Conservation (phyloP, 208 protist species). For the Crithidia expoeki region DNA sequence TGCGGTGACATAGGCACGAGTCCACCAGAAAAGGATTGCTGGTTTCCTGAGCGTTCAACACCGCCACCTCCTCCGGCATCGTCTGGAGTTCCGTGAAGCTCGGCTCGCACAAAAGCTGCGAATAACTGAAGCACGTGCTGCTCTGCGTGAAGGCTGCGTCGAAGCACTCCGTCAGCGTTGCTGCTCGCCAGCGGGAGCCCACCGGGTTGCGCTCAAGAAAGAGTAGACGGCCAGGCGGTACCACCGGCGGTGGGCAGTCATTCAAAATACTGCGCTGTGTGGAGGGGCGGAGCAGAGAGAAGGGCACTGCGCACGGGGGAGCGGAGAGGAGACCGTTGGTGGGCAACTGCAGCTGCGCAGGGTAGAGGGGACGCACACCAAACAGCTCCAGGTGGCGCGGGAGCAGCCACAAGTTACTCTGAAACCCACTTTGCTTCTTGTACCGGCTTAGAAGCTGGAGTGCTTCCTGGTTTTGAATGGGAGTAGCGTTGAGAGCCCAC, state of each 20-base stretch:
- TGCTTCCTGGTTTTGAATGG: slow-evolving; percentile 33
- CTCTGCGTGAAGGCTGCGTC: slow-evolving; percentile 37
- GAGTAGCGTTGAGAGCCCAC: slow-evolving; percentile 46
- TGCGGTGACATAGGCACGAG: slow-evolving; percentile 46
- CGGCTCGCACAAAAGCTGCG: slow-evolving; percentile 30
- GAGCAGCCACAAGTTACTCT: slow-evolving; percentile 53
- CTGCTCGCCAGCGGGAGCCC: slow-evolving; percentile 28
- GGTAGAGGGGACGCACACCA: slow-evolving; percentile 20
- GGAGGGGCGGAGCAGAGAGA: slow-evolving; percentile 16
- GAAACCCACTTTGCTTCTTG: slow-evolving; percentile 21
- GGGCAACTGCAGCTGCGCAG: slow-evolving; percentile 34
- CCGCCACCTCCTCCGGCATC: slow-evolving; percentile 19
- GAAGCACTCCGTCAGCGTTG: slow-evolving; percentile 40
- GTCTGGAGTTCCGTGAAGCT: not conserved
- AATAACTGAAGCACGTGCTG: not conserved
- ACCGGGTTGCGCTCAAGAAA: slow-evolving; percentile 21
- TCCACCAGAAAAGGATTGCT: slow-evolving; percentile 82
- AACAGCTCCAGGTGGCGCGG: slow-evolving; percentile 38
- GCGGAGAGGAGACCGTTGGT: slow-evolving; percentile 9
- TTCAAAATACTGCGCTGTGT: slow-evolving; percentile 17
- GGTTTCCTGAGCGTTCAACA: slow-evolving; percentile 84
- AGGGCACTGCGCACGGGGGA: slow-evolving; percentile 35
- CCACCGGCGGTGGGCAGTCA: slow-evolving; percentile 22
- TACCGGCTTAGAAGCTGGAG: slow-evolving; percentile 26
- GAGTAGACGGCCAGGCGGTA: slow-evolving; percentile 13